phyloP scores from a whole-genome alignment of 2,329 filamentous ascomycete species.

The Monosporascus sp. region DNA sequence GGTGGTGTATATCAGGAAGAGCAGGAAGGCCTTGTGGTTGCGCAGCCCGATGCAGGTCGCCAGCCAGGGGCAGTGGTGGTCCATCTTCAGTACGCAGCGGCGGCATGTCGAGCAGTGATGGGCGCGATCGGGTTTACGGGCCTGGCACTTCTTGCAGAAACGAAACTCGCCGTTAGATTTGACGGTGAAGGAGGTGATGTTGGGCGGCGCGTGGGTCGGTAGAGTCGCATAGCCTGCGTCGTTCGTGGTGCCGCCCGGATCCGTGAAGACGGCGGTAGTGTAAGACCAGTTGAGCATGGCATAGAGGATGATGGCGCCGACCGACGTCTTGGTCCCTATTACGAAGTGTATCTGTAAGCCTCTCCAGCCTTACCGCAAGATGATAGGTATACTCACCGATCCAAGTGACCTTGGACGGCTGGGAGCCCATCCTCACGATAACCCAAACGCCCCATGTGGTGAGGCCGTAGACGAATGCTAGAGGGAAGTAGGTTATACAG shows the following conservation, averaged over 20 bases:
- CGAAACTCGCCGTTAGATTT: conserved; percentile 82
- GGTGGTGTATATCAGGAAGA: conserved; percentile 86
- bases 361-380: conserved; percentile 9
- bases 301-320: conserved; percentile 67
- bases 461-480: conserved; percentile 80
- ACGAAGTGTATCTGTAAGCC: conserved; percentile 2
- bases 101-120: conserved; percentile 96
- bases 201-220: conserved; percentile 61
- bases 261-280: conserved; percentile 87
- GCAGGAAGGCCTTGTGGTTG: conserved; percentile 93
- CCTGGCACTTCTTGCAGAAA: conserved; percentile 97
- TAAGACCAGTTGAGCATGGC: conserved; percentile 81
- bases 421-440: conserved; percentile 65
- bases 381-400: conserved; percentile 41
- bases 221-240: conserved; percentile 71
- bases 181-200: conserved; percentile 76
- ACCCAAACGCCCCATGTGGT: conserved; percentile 96
- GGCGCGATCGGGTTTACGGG: conserved; percentile 87
- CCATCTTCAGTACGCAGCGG: conserved; percentile 97
- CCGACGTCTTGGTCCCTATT: conserved; percentile 50
- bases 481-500: conserved; percentile 75
- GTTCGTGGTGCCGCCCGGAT: conserved; percentile 68
- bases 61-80: conserved; percentile 98
- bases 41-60: conserved; percentile 89
- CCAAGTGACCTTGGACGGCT: conserved; percentile 47